Percentiles rank a stretch among this genome's conserved stretches.
These are phyloP conservation scores for Neurospora terricola DNA, from an alignment of 495 filamentous ascomycete genomes.

Conservation along the genomic window DNA sequence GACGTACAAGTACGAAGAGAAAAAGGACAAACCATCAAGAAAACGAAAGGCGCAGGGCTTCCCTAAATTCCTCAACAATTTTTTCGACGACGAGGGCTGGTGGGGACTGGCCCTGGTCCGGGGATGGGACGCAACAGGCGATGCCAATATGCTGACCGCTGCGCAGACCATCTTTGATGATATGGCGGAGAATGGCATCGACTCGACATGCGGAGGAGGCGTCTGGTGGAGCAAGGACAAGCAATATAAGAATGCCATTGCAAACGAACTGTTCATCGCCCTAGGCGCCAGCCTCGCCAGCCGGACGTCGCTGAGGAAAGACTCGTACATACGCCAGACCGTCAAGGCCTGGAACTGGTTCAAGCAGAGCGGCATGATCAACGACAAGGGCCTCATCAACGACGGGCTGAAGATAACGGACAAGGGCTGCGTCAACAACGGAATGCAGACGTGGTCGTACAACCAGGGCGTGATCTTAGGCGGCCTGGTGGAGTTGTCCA, in stretches of 20 bases:
- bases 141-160: conserved; percentile 42
- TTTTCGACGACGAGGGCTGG: conserved; percentile 66
- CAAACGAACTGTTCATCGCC: conserved; percentile 64
- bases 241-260: conserved; percentile 58
- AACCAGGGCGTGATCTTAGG: conserved; percentile 75
- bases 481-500: conserved; percentile 56
- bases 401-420: conserved; percentile 47
- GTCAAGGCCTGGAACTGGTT: conserved; percentile 60
- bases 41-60: conserved; percentile 23
- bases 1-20: conserved; percentile 16
- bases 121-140: conserved; percentile 50
- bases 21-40: neutral
- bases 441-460: conserved; percentile 57
- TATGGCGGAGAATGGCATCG: conserved; percentile 45
- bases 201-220: conserved; percentile 49
- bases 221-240: conserved; percentile 59
- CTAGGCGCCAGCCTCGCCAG: conserved; percentile 67
- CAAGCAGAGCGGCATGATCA: conserved; percentile 52
- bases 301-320: conserved; percentile 37
- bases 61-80: conserved; percentile 49
- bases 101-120: conserved; percentile 61
- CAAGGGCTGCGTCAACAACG: conserved; percentile 55
- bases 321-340: conserved; percentile 49
- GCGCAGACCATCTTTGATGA: conserved; percentile 52
- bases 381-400: conserved; percentile 54